Evolutionary conservation across 352 stramenopile species (phyloP), one percentile per base, ranked within the genome.

Genomic region (Globisporangium spinosum): DNA sequence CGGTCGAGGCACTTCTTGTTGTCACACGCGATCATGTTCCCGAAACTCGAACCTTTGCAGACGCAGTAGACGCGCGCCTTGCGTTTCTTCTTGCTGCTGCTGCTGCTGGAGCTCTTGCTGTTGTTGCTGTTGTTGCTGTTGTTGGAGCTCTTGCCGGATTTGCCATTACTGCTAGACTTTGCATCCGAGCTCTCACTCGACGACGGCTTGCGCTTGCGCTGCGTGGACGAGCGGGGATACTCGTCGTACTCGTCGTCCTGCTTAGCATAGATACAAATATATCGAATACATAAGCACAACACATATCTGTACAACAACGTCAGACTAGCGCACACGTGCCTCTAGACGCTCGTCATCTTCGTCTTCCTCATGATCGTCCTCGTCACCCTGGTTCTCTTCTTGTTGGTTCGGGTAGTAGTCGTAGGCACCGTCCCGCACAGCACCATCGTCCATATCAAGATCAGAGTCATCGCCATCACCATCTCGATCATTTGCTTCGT

Each of bases 1-100:
- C 83, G 84, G 62, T 94, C 86, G 7, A 78, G 69, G 56, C 86
- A 94, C 47, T 77, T 89, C 40, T 89, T 90, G 76, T 90, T 91
- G 62, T 94, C 83, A 62, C 86, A 94, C 27, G 86, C 86, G 59
- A 94, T 94, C 86, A 94, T 94, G 66, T 90, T 84, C 38, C 84
- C 83, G 58, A 87, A 89, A 69, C 82, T 92, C 23, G 70, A 65
- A 67, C 82, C 82, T 57, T 90, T 87, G 78, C 86, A 94, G 45
- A 89, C 78, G 67, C 86, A 94, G 68, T 92, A 94, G 22, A 89
- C 58, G 13, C 80, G 77, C 68, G 75, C 74, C 70, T 90, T 92
- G 59, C 86, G 82, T 49, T 90, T 87, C 62, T 89, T 80, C 65
- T 85, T 89, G 47, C 64, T 74, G 25, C 27, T 29, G 25, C 27